Percentiles rank a stretch among this genome's conserved stretches.
phyloP scores from a whole-genome alignment of 2,329 filamentous ascomycete genomes.

The Rutstroemia sp. region DNA sequence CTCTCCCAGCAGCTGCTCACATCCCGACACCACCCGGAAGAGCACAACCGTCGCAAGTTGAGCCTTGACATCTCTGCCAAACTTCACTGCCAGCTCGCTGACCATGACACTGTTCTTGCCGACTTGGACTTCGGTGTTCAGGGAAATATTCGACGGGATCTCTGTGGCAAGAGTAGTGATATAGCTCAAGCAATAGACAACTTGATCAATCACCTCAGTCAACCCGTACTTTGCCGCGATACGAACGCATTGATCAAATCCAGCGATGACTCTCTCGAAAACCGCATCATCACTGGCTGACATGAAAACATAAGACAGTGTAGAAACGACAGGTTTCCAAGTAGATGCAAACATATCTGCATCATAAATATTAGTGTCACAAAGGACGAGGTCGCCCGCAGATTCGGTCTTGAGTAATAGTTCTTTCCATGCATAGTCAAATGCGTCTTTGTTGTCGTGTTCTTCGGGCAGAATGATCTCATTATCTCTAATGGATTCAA shows the following conservation, averaged over 20 bases:
- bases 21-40: constrained; percentile 83
- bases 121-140: constrained; percentile 94
- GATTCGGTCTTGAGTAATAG: constrained; percentile 76
- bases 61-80: constrained; percentile 87
- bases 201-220: constrained; percentile 83
- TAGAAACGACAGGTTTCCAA: constrained; percentile 92
- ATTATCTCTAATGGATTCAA: constrained; percentile 80
- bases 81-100: constrained; percentile 91
- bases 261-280: constrained; percentile 85
- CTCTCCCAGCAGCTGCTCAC: constrained; percentile 66
- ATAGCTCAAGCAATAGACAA: constrained; percentile 80
- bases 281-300: constrained; percentile 95
- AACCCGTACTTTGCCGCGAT: constrained; percentile 82
- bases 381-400: constrained; percentile 66
- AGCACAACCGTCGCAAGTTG: constrained; percentile 92
- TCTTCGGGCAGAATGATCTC: constrained; percentile 97
- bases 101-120: constrained; percentile 95
- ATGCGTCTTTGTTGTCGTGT: constrained; percentile 92
- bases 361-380: constrained; percentile 90
- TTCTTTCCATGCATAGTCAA: constrained; percentile 97
- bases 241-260: constrained; percentile 91
- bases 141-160: constrained; percentile 67
- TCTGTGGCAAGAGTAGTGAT: constrained; percentile 84
- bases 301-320: constrained; percentile 97
- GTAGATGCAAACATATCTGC: constrained; percentile 96